Evolutionary conservation across 805 yeast genomes (phyloP), one percentile per base, ranked within the genome.

Genomic region (Kodamaea restingae): DNA sequence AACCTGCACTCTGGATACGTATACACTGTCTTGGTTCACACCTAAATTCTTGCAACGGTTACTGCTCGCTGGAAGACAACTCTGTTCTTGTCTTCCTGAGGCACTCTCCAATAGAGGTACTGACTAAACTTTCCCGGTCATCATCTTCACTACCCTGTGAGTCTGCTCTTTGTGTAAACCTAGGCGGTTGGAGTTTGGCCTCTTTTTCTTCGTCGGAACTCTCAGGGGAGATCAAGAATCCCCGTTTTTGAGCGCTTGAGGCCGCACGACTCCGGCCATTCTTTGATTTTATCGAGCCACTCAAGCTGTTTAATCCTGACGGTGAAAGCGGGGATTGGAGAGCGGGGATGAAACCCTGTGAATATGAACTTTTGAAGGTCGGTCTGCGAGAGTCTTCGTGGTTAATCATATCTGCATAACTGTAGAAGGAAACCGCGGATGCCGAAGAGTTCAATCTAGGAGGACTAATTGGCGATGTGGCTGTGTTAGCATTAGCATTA

Each of bases 391-490:
- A 70, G 51, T 81, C 84, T 58, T 83, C 91, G 49, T 76, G 79
- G 46, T 70, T 75, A 44, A 84, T 72, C 76, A 86, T 74, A 50
- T 86, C 95, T 3, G 91, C 95, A 58, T 83, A 86, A 2, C 88
- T 81, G 54, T 78, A 82, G 55, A 85, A 85, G 27, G 73, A 67
- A 15, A 72, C 60, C 2, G 67, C 55, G 4, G 70, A 64, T 32
- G 58, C 58, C 9, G 69, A 59, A 34, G 53, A 47, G 18, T 61
- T 55, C 46, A 60, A 53, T 36, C 61, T 61, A 12, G 72, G 70
- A 6, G 75, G 71, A n/a, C 67, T 58, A 17, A 58, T 47, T 14
- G 70, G 70, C 7, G 61, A 55, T 35, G 46, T 54, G 14, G 48
- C 44, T 30, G 50, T 52, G 32, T 28, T 20, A 32, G 42, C 41